Evolutionary conservation across 129 eudicot genomes (phyloP).

Genomic region (Oenanthe sinensis): DNA sequence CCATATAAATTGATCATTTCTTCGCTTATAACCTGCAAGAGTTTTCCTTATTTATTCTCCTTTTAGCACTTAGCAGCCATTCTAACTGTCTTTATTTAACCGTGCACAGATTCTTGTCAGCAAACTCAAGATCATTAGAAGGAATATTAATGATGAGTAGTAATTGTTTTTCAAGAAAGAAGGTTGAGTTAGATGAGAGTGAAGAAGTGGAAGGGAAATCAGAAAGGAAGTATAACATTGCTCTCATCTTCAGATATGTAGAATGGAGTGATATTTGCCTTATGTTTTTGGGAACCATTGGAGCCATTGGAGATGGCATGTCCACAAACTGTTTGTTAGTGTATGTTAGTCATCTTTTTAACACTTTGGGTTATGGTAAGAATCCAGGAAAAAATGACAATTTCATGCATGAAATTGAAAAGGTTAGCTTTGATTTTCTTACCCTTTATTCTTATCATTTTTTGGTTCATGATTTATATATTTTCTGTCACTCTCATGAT

Average conservation of each 20-base stretch:
- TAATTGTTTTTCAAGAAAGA: constrained; percentile 13
- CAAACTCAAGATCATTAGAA: background rate
- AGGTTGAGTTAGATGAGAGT: constrained; percentile 16
- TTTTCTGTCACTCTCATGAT: background rate
- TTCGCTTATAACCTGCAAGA: background rate
- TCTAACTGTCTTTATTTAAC: background rate
- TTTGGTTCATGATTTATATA: background rate
- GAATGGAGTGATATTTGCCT: constrained; percentile 55
- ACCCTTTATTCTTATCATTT: background rate
- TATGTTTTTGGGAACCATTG: constrained; percentile 70
- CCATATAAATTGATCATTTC: background rate
- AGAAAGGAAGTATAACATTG: constrained; percentile 23
- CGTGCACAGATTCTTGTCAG: background rate
- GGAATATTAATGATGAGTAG: constrained; percentile 14
- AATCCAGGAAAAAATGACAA: constrained; percentile 28
- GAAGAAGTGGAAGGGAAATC: background rate
- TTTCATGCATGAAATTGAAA: constrained; percentile 70
- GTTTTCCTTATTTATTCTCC: constrained; percentile 6
- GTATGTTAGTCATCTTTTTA: constrained; percentile 66
- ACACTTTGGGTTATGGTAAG: constrained; percentile 74
- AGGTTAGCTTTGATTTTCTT: constrained; percentile 32
- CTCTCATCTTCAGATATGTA: constrained; percentile 59
- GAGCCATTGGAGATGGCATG: constrained; percentile 97
- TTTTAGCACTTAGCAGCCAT: too few relatives aligned
- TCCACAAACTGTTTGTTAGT: constrained; percentile 71